Evolutionary conservation across 805 yeast genomes (phyloP), one percentile per base, ranked within the genome.

Genomic region (Myxozyma sirexii): DNA sequence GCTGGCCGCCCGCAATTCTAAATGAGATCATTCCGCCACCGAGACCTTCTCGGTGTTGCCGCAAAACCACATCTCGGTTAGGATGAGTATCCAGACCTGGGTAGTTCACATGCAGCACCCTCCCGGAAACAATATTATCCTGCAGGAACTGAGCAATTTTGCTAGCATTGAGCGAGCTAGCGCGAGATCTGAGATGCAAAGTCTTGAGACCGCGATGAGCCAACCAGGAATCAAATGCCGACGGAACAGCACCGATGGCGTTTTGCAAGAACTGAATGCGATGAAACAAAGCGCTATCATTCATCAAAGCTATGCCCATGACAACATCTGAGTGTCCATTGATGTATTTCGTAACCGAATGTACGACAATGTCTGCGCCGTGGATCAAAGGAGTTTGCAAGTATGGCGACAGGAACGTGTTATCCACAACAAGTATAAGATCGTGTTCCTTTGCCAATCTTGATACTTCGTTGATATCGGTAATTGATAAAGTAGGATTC

Each of bases 1-100:
- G 79, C 59, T 88, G 88, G 70, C 92, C 96, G 57, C 96, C 96
- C 66, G 82, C 79, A 75, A 90, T 82, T 79, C 96, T 84, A 81
- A 90, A 89, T 8, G 96, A 86, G 71, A 90, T 84, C 88, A 90
- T 90, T 74, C 96, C 96, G 70, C 96, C 96, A 64, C 97, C 96
- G 67, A 89, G 81, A 51, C 86, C 87, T 63, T 88, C 84, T 73
- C 93, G 83, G 78, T 89, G 96, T 77, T 90, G 96, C 64, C 77
- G 82, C 67, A 75, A 65, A 26, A 89, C 93, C 56, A 88, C 82
- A 8, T 76, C 83, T 5, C 48, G 29, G 17, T 26, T 35, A 7
- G 57, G 63, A 74, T 87, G 89, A 41, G 86, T 70, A 70, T 82
- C 78, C 67, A 90, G 81, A 57, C 96, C 96, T 52, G 96, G 96